A percentile compares a stretch with the other conserved stretches of the same genome.
Evolutionary conservation across 179 eudicot genomes (phyloP).

Genomic region (Beta corolliflora): DNA sequence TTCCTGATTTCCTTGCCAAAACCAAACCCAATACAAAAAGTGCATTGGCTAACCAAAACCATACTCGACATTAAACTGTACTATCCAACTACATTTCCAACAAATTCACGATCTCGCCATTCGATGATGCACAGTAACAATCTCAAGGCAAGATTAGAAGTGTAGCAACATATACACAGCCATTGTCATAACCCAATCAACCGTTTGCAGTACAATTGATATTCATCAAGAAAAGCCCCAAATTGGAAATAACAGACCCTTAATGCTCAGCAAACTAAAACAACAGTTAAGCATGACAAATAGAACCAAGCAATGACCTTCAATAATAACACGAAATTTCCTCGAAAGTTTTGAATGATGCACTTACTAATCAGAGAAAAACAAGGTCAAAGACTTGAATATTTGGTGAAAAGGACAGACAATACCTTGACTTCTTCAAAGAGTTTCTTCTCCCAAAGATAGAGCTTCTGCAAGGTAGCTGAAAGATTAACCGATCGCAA

Average conservation of each 20-base stretch:
- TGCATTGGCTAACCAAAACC: constrained; percentile 2
- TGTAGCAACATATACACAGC: background rate
- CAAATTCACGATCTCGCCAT: constrained; percentile 10
- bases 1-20: constrained; percentile 2
- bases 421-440: constrained; percentile 90
- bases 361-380: background rate
- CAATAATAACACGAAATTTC: background rate
- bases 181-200: constrained; percentile 5
- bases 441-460: constrained; percentile 96
- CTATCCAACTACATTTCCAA: constrained; percentile 11
- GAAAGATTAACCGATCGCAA: constrained; percentile 67
- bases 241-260: background rate
- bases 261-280: background rate
- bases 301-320: background rate
- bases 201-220: too few relatives aligned
- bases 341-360: constrained; percentile 8
- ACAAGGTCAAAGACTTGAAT: constrained; percentile 3
- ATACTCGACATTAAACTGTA: background rate
- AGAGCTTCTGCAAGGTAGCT: constrained; percentile 80
- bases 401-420: background rate
- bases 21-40: constrained; percentile 8
- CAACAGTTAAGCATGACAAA: background rate
- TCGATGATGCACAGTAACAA: background rate
- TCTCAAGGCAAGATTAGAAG: background rate
- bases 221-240: background rate